phyloP scores from a whole-genome alignment of 1,139 yeast species.

The Sugiyamaella paludigena region DNA sequence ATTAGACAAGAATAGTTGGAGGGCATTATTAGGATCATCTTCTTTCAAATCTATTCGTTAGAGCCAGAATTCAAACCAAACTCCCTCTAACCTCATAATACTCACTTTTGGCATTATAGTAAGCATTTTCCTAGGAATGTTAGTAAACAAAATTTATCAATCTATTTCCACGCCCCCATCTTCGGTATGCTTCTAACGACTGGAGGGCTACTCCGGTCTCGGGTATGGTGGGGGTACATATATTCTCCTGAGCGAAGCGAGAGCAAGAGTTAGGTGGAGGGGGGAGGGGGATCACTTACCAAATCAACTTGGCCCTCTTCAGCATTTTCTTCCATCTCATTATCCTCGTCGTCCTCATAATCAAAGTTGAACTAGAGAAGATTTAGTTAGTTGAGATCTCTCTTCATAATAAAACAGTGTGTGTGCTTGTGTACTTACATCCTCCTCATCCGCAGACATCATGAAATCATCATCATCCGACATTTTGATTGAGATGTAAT shows the following conservation, averaged over 20 bases:
- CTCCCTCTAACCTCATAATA: no score
- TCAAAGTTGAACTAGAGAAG: slow-evolving; percentile 55
- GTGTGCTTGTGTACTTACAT: slow-evolving; percentile 28
- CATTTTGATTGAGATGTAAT: slow-evolving; percentile 35
- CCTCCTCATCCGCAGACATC: slow-evolving; percentile 53
- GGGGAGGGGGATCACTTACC: no score
- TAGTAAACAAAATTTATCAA: no score
- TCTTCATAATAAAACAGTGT: background rate
- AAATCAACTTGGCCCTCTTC: slow-evolving; percentile 35
- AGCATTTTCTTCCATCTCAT: slow-evolving; percentile 38
- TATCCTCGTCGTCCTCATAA: slow-evolving; percentile 54
- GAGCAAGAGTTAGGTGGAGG: no score
- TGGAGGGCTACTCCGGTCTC: no score
- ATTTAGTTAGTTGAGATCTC: slow-evolving; percentile 1
- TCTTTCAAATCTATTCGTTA: slow-evolving; percentile 50
- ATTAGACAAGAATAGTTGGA: slow-evolving; percentile 44
- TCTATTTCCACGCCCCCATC: background rate
- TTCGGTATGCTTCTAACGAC: no score
- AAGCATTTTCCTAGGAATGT: slow-evolving; percentile 45
- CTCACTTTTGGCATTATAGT: slow-evolving; percentile 56
- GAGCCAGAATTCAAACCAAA: background rate
- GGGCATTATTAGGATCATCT: slow-evolving; percentile 52
- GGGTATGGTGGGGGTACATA: no score
- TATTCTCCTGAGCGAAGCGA: no score
- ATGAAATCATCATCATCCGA: slow-evolving; percentile 56